These are phyloP conservation scores for Herpetospermum pedunculosum DNA, from an alignment of 306 rosid genomes.

Conservation along the genomic window DNA sequence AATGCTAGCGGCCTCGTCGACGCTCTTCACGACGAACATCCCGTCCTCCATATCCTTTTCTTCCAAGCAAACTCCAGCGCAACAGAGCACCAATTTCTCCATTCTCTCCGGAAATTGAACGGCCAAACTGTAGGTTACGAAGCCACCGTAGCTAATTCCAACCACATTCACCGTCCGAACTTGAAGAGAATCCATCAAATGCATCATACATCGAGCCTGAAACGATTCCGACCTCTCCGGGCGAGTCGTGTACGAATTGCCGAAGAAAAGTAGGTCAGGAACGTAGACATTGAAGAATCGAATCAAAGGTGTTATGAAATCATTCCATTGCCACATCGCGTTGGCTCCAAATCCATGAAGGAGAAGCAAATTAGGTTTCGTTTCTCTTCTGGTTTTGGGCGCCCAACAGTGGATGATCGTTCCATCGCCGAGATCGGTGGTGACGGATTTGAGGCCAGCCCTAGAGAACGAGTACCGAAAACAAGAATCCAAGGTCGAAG, in stretches of 20 bases:
- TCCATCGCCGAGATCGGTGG: conserved; percentile 42
- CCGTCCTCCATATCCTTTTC: conserved; percentile 52
- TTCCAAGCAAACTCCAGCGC: conserved; percentile 63
- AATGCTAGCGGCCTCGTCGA: conserved; percentile 54
- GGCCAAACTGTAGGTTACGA: conserved; percentile 54
- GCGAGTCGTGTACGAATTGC: conserved; percentile 37
- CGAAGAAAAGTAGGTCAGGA: conserved; percentile 76
- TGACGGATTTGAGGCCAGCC: conserved; percentile 48
- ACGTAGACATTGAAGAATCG: conserved; percentile 45
- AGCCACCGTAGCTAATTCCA: conserved; percentile 78
- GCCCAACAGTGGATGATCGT: conserved; percentile 68
- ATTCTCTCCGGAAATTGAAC: conserved; percentile 43
- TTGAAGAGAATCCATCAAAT: conserved; percentile 39
- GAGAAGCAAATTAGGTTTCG: conserved; percentile 39
- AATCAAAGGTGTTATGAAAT: conserved; percentile 31
- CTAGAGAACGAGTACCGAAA: conserved; percentile 34
- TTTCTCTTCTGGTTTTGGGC: conserved; percentile 27
- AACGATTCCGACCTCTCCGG: conserved; percentile 42
- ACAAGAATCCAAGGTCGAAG: conserved; percentile 46
- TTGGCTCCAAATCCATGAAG: conserved; percentile 77
- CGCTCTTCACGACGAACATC: conserved; percentile 33
- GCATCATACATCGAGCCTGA: conserved; percentile 40
- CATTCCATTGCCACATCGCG: conserved; percentile 78
- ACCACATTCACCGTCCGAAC: conserved; percentile 35
- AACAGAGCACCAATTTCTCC: conserved; percentile 46